phyloP scores from a whole-genome alignment of 2,329 filamentous ascomycete species.

The Berkeleyomyces basicola region DNA sequence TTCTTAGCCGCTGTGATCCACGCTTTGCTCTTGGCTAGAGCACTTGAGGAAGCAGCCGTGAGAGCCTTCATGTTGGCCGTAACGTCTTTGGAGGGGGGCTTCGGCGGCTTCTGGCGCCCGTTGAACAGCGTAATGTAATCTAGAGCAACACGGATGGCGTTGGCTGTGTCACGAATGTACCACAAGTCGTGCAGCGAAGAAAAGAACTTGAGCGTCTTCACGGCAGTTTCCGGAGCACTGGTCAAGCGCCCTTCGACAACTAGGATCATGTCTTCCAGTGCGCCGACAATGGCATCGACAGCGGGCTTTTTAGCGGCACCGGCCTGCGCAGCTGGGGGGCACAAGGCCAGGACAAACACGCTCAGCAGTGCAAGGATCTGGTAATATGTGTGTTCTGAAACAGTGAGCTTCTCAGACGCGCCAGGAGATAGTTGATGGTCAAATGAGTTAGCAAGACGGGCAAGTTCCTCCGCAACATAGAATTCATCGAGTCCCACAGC shows the following conservation, averaged over 20 bases:
- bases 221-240: background rate
- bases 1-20: slow-evolving; percentile 19
- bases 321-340: background rate
- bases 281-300: slow-evolving; percentile 6
- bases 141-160: slow-evolving; percentile 20
- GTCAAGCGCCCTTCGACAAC: slow-evolving; percentile 7
- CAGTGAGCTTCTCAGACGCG: slow-evolving; percentile 21
- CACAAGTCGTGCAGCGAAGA: slow-evolving; percentile 23
- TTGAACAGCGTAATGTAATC: slow-evolving; percentile 23
- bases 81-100: slow-evolving; percentile 24
- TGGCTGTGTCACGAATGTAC: slow-evolving; percentile 24
- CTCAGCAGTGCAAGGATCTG: slow-evolving; percentile 27
- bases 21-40: slow-evolving; percentile 21
- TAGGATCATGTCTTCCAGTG: slow-evolving; percentile 7
- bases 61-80: slow-evolving; percentile 22
- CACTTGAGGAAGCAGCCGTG: slow-evolving; percentile 19
- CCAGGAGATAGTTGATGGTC: slow-evolving; percentile 22
- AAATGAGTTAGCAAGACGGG: slow-evolving; percentile 27
- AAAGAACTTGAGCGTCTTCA: slow-evolving; percentile 8
- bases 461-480: slow-evolving; percentile 28
- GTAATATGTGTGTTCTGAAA: slow-evolving; percentile 28
- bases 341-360: slow-evolving; percentile 11
- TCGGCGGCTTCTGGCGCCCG: slow-evolving; percentile 25
- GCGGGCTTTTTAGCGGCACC: background rate
- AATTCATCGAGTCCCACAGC: slow-evolving; percentile 26